Evolutionary conservation across 164 flowering plant genomes (phyloP), one percentile per base, ranked within the genome.

Genomic region (Magnolia officinalis): DNA sequence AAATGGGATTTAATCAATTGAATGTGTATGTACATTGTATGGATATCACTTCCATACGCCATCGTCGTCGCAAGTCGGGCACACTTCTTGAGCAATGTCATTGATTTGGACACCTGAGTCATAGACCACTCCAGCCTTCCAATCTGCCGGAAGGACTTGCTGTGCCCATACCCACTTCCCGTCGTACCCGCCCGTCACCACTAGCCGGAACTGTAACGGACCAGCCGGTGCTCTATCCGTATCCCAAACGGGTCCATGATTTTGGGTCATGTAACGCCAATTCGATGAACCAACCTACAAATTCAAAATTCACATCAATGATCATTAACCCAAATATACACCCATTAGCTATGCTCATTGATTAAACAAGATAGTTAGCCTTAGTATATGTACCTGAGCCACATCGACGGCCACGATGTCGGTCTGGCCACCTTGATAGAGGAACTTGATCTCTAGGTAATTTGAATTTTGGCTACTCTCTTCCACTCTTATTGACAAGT

Each of bases 341-440:
- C 45, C 45, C 45, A 37, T 37, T 37, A 16, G 18, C 61, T 66
- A 37, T 37, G 45, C 6, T 2, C 4, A 37, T 37, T 37, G 45
- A 37, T 37, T 37, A 5, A 3, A 3, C 45, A 37, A 37, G 45
- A 37, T 37, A 2, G 45, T 37, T 37, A 3, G 45, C 45, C 45
- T 37, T 37, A 23, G 2, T 68, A 31, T 68, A 55, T 16, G 45
- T 29, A 92, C 98, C 90, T 81, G 79, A 74, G 94, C 91, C 18
- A 90, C 84, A 72, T 90, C 92, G 0, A 88, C 84, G 20, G 26
- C 87, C 0, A 85, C 86, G 0, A 96, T 85, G 72, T 91, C 96
- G 0, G 99, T 96, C 73, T 96, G 97, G 16, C 98, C 99, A 49
- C 97, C 99, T 84, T 96, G 99, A 73, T 86, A 91, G 19, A 93